These are phyloP conservation scores for Waltergamsia citrina DNA, from an alignment of 2,329 filamentous ascomycete genomes.

Conservation along the genomic window DNA sequence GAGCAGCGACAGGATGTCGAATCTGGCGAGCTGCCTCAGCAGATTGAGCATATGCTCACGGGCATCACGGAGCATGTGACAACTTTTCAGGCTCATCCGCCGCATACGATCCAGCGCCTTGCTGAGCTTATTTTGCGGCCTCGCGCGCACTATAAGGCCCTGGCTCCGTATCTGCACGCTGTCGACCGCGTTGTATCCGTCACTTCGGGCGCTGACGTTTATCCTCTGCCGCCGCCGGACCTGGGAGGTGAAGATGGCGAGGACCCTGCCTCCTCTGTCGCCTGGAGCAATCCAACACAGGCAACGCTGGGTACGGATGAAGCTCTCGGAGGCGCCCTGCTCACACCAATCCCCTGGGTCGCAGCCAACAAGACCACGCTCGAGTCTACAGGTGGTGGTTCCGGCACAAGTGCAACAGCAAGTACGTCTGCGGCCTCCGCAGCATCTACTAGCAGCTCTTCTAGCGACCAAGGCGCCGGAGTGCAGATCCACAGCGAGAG, in stretches of 20 bases:
- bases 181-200: conserved; percentile 87
- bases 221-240: conserved; percentile 67
- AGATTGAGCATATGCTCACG: conserved; percentile 51
- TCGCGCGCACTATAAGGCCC: conserved; percentile 66
- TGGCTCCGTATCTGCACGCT: conserved; percentile 81
- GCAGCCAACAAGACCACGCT: conserved; percentile 22
- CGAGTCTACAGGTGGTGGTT: conserved; percentile 12
- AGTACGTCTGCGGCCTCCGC: too few relatives aligned
- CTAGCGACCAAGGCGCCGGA: conserved; percentile 10
- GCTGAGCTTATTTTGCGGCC: conserved; percentile 77
- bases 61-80: conserved; percentile 54
- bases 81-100: conserved; percentile 66
- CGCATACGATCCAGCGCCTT: conserved; percentile 87
- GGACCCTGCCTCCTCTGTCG: conserved; percentile 26
- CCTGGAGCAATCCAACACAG: conserved; percentile 35
- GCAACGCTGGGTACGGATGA: conserved; percentile 69
- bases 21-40: conserved; percentile 48
- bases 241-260: conserved; percentile 46
- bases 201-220: conserved; percentile 69
- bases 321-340: conserved; percentile 75
- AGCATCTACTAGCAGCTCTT: conserved; percentile 5
- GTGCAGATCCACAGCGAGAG: conserved; percentile 55
- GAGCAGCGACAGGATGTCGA: conserved; percentile 17
- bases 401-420: conserved; percentile 1
- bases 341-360: conserved; percentile 94